Evolutionary conservation across 257 asterid genomes (phyloP).

Genomic region (Haberlea rhodopensis): DNA sequence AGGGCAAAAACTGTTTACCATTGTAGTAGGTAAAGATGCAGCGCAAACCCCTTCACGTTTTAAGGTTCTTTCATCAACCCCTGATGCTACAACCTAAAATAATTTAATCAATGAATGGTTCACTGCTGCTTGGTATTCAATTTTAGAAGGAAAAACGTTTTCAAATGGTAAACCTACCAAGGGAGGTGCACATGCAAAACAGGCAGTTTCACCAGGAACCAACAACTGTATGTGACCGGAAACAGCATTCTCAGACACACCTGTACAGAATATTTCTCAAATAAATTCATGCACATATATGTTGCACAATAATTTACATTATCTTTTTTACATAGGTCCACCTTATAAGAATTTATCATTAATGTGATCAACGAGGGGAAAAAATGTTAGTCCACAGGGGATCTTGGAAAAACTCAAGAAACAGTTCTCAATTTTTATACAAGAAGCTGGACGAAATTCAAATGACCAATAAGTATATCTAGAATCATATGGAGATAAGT

Average conservation of each 20-base stretch:
- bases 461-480: background rate
- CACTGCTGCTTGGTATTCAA: constrained; percentile 2
- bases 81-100: constrained; percentile 91
- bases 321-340: constrained; percentile 8
- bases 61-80: constrained; percentile 88
- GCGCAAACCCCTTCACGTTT: constrained; percentile 99
- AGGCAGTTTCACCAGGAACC: constrained; percentile 97
- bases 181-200: constrained; percentile 99
- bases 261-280: constrained; percentile 36
- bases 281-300: constrained; percentile 23
- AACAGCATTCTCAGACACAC: constrained; percentile 98
- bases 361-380: constrained; percentile 10
- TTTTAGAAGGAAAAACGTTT: constrained; percentile 14
- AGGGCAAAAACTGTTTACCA: constrained; percentile 49
- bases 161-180: constrained; percentile 54
- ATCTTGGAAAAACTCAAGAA: background rate
- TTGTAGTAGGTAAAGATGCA: constrained; percentile 97
- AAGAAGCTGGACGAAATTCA: background rate
- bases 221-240: constrained; percentile 95
- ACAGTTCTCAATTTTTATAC: background rate
- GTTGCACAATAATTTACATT: constrained; percentile 12
- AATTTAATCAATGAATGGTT: constrained; percentile 14
- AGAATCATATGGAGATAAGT: background rate
- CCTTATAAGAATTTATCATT: constrained; percentile 15
- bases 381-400: background rate